phyloP scores from a whole-genome alignment of 768 basidiomycete genomes.

The Galerina sulciceps region DNA sequence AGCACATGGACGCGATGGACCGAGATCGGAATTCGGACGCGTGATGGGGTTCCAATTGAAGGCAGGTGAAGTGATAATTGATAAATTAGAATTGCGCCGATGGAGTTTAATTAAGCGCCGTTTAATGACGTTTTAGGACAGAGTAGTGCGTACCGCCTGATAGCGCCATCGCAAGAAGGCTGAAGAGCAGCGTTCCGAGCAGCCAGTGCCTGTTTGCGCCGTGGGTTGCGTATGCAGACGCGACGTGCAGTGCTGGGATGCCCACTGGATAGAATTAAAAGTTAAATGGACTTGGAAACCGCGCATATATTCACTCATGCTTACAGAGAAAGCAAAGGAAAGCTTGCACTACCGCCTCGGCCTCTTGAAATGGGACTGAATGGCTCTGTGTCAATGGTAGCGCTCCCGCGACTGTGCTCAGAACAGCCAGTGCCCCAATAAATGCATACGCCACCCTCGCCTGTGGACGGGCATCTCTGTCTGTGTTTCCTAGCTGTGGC shows the following conservation, averaged over 20 bases:
- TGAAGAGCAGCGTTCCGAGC: slow-evolving; percentile 18
- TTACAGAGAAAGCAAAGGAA: slow-evolving; percentile 25
- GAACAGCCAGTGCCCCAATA: slow-evolving; percentile 21
- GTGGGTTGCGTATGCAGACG: slow-evolving; percentile 3
- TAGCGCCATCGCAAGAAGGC: slow-evolving; percentile 24
- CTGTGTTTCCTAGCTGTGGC: background rate
- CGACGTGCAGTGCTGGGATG: slow-evolving; percentile 22
- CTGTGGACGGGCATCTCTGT: background rate
- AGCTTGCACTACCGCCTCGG: slow-evolving; percentile 21
- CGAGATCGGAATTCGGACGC: background rate
- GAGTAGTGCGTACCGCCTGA: slow-evolving; percentile 23
- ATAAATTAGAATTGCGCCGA: background rate
- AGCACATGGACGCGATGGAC: background rate
- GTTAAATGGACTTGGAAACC: slow-evolving; percentile 1
- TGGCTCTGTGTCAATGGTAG: slow-evolving; percentile 9
- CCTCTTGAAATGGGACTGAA: slow-evolving; percentile 7
- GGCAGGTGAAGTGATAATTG: slow-evolving; percentile 12
- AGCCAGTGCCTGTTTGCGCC: slow-evolving; percentile 5
- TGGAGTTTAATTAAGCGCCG: slow-evolving; percentile 15
- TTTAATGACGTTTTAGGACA: slow-evolving; percentile 16
- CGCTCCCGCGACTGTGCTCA: slow-evolving; percentile 23
- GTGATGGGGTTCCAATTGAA: slow-evolving; percentile 1
- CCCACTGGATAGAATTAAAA: slow-evolving; percentile 20
- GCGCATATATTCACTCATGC: slow-evolving; percentile 10
- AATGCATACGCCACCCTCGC: slow-evolving; percentile 14